A percentile compares a stretch with the other conserved stretches of the same genome.
Conservation (phyloP, 106 monocot species). For the Platanthera guangdongensis region DNA sequence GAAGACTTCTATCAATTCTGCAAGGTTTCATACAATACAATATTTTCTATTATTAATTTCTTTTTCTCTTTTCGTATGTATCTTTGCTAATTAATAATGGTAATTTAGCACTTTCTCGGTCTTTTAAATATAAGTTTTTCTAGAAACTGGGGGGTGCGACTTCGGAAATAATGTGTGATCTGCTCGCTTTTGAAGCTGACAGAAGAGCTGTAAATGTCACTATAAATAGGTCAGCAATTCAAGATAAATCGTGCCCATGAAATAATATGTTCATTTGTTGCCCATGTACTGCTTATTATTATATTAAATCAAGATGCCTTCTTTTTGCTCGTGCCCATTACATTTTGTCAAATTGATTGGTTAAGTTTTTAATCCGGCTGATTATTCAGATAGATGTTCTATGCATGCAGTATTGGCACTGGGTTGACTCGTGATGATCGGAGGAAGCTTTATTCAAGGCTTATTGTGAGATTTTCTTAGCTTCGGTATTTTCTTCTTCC, state of each 20-base stretch:
- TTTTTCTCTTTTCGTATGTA: neutral
- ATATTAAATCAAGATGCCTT: neutral
- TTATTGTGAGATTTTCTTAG: slow-evolving; percentile 48
- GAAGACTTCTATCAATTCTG: slow-evolving; percentile 96
- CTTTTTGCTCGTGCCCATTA: neutral
- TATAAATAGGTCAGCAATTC: slow-evolving; percentile 62
- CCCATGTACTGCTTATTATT: neutral
- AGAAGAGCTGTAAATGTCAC: slow-evolving; percentile 98
- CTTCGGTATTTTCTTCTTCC: neutral
- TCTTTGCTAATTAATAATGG: too few relatives aligned
- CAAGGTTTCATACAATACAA: slow-evolving; percentile 36
- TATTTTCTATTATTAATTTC: neutral
- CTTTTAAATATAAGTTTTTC: neutral
- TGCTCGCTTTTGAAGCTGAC: slow-evolving; percentile 96
- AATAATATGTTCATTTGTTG: neutral
- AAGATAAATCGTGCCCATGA: neutral
- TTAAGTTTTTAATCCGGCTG: neutral
- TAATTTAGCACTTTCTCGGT: neutral
- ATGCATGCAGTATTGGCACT: slow-evolving; percentile 80
- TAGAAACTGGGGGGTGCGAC: slow-evolving; percentile 97
- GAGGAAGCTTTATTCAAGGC: slow-evolving; percentile 94
- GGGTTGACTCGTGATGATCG: slow-evolving; percentile 96
- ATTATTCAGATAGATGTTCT: neutral
- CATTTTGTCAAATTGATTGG: neutral
- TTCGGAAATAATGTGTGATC: slow-evolving; percentile 96